Evolutionary conservation across 805 yeast genomes (phyloP), one percentile per base, ranked within the genome.

Genomic region (Pichia kluyveri): DNA sequence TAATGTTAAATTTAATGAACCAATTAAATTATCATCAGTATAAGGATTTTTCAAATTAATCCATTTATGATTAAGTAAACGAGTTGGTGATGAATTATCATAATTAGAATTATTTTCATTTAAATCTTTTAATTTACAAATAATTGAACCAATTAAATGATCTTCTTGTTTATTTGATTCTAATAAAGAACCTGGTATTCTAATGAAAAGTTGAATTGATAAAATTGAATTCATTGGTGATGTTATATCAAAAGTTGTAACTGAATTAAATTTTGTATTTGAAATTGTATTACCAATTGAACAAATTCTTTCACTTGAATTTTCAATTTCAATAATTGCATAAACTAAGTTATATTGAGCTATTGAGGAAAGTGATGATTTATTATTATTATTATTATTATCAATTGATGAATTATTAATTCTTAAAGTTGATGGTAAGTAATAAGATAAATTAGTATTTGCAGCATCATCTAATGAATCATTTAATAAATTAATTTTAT

Each of bases 241-340:
- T 4, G 84, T 77, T 38, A 90, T 95, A 73, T 93, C 99, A 60
- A 93, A 93, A 4, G 90, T 80, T 15, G 95, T 85, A 11, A 88
- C 88, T 56, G 86, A 86, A 64, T 89, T 93, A 80, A 95, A 93
- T 17, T 78, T 77, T 1, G 96, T 91, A 48, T 75, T 71, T 40
- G 77, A 76, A 51, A 88, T 79, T 0, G 95, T 79, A 38, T 96
- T 96, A 46, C 85, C 79, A 30, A 82, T 79, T 2, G 98, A 93
- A 56, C 89, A 95, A 44, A 91, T 80, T 15, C 89, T 76, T 54
- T 93, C 83, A 55, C 90, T 93, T 44, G 91, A 88, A 66, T 93
- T 93, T 67, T 93, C 99, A 62, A 89, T 91, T 66, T 93, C 99
- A 41, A 93, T 73, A 2, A 96, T 88, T 59, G 90, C 76, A 65